Conservation (phyloP, 176 grass and related monocot species). For the Musa acuminata region DNA sequence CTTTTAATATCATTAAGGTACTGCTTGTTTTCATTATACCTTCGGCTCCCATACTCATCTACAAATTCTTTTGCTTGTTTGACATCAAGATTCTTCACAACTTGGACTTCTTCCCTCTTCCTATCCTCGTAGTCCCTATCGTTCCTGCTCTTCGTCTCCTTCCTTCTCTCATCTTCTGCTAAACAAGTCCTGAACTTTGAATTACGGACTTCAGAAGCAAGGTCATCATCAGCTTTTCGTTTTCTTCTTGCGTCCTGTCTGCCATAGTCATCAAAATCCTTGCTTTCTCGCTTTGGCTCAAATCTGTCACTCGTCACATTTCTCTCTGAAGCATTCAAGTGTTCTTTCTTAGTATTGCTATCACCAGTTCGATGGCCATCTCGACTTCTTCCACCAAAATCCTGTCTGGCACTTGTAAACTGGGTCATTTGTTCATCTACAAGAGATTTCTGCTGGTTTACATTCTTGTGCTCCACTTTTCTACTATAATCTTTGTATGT, state of each 20-base stretch:
- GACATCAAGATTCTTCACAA: neutral
- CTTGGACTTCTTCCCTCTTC: neutral
- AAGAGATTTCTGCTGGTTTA: slow-evolving; percentile 17
- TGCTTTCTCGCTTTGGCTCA: slow-evolving; percentile 12
- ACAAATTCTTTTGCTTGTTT: slow-evolving; percentile 17
- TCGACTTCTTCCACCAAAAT: slow-evolving; percentile 2
- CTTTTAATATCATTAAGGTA: slow-evolving; percentile 33
- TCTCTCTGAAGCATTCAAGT: neutral
- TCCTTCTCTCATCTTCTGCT: slow-evolving; percentile 20
- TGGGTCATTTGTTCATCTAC: slow-evolving; percentile 11
- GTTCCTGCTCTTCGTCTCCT: slow-evolving; percentile 22
- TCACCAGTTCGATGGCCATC: neutral
- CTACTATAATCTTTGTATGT: neutral
- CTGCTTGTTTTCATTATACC: slow-evolving; percentile 27
- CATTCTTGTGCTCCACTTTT: slow-evolving; percentile 24
- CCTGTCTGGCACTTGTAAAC: slow-evolving; percentile 3
- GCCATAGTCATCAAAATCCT: slow-evolving; percentile 3
- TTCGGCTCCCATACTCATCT: slow-evolving; percentile 29
- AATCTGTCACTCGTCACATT: neutral
- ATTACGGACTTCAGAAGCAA: neutral
- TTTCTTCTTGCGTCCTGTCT: neutral
- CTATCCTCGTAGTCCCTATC: slow-evolving; percentile 18
- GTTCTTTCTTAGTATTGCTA: slow-evolving; percentile 9
- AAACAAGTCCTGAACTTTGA: slow-evolving; percentile 14
- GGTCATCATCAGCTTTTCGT: slow-evolving; percentile 1